These are phyloP conservation scores for Coemansia sp. DNA, from an alignment of 192 early-diverging fungal genomes.

Conservation along the genomic window DNA sequence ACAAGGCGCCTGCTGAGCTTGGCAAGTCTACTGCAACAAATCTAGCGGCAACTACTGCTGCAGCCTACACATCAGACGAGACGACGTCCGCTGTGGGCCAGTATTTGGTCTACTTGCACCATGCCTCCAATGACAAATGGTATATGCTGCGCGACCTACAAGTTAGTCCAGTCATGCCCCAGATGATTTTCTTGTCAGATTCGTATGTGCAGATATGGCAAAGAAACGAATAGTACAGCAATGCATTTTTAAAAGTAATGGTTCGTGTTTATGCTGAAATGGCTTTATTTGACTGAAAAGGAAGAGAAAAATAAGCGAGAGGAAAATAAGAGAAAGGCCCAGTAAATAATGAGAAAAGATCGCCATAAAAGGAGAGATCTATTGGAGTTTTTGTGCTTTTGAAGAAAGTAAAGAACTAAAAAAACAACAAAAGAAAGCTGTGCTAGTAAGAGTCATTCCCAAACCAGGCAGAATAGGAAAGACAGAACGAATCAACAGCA, in stretches of 20 bases:
- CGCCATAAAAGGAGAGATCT: no score
- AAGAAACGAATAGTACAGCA: not conserved
- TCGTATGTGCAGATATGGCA: conserved; percentile 81
- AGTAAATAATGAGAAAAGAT: no score
- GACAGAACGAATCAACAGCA: no score
- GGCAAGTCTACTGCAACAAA: not conserved
- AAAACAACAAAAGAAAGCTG: no score
- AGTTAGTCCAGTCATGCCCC: conserved; percentile 88
- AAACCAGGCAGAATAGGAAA: no score
- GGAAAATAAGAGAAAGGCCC: no score
- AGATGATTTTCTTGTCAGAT: conserved; percentile 92
- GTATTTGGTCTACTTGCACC: conserved; percentile 84
- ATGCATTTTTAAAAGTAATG: not conserved
- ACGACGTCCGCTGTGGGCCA: conserved; percentile 58
- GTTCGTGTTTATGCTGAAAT: no score
- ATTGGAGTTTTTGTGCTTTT: no score
- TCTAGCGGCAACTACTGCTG: not conserved
- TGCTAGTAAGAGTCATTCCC: no score
- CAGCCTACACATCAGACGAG: conserved; percentile 10
- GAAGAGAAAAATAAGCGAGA: no score
- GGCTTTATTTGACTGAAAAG: no score
- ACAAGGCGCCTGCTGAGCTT: not conserved
- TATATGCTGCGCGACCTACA: conserved; percentile 91
- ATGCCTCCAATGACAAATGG: conserved; percentile 83
- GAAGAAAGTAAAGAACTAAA: no score